Evolutionary conservation across 2,329 filamentous ascomycete genomes (phyloP), one percentile per base, ranked within the genome.

Genomic region (Phyllosticta citrichinensis): DNA sequence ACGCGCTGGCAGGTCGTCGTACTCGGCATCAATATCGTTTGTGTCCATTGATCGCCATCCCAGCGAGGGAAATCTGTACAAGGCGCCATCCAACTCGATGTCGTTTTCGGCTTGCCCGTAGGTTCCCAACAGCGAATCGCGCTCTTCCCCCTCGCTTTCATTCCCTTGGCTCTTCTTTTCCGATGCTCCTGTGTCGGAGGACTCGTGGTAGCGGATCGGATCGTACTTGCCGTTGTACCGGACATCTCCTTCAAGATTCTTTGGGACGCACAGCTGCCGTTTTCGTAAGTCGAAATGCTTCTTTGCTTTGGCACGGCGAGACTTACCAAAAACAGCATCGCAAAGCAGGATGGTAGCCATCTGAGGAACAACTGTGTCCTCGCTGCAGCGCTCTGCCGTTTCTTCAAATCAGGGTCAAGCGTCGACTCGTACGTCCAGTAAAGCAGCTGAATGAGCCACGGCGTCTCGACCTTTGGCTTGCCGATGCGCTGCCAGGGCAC

Each of bases 1-100:
- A 2, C 59, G 54, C 12, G 54, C 59, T 24, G 59, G 59, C 5
- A 57, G 20, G 35, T 61, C 25, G 40, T 61, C 59, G 25, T 57
- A 61, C 3, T 53, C 54, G 12, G 30, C 12, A 30, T 61, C 55
- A 4, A 61, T 5, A 11, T 61, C 59, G 5, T 52, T 20, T 47
- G n/a, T 17, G n/a, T 47, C 40, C 1, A 47, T 19, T 8, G 40
- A n/a, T 2, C n/a, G 40, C 40, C n/a, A 14, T n/a, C 5, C 14
- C 40, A n/a, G 40, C n/a, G 17, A n/a, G 5, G 40, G n/a, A 47
- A 1, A 47, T n/a, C 40, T 47, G 14, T n/a, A n/a, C 14, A 47
- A 47, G 12, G 33, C 33, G 2, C 33, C 33, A 12, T 40, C 11
- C 11, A 17, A 40, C 12, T 40, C 33, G 11, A 17, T 17, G 14